Percentiles rank a stretch among this genome's conserved stretches.
Conservation (phyloP, 352 stramenopile species). For the Pythium oligandrum region DNA sequence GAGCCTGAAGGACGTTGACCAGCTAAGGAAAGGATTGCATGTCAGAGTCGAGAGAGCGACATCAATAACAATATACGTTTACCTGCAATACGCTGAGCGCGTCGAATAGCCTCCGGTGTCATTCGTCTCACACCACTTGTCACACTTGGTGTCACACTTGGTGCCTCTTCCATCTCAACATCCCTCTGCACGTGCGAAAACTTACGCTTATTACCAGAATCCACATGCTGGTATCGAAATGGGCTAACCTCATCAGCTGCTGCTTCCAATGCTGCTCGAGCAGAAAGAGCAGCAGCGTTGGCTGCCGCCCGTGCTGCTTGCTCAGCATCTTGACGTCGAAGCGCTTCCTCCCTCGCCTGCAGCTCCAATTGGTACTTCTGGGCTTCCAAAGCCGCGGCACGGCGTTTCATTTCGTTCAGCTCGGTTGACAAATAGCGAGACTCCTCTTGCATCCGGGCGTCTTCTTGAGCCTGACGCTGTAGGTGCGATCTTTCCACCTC, state of each 20-base stretch:
- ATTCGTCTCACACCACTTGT: not conserved
- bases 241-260: slow-evolving; percentile 36
- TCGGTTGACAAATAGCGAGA: slow-evolving; percentile 10
- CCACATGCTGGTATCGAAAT: slow-evolving; percentile 16
- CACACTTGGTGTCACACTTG: too few relatives aligned
- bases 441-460: slow-evolving; percentile 27
- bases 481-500: slow-evolving; percentile 44
- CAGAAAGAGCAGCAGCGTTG: slow-evolving; percentile 57
- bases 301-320: slow-evolving; percentile 54
- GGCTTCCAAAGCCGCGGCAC: slow-evolving; percentile 41
- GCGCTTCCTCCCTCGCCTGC: slow-evolving; percentile 41
- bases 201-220: slow-evolving; percentile 24
- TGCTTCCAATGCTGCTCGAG: slow-evolving; percentile 63
- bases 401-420: slow-evolving; percentile 35
- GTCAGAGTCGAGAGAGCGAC: too few relatives aligned
- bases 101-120: not conserved
- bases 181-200: slow-evolving; percentile 38
- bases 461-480: slow-evolving; percentile 40
- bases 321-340: slow-evolving; percentile 59
- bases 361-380: slow-evolving; percentile 45
- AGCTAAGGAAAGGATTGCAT: too few relatives aligned
- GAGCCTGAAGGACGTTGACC: too few relatives aligned
- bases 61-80: not conserved
- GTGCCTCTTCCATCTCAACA: slow-evolving; percentile 54
- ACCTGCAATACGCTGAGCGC: slow-evolving; percentile 4